Conservation (phyloP, 208 protist species). For the Crithidia bombi region DNA sequence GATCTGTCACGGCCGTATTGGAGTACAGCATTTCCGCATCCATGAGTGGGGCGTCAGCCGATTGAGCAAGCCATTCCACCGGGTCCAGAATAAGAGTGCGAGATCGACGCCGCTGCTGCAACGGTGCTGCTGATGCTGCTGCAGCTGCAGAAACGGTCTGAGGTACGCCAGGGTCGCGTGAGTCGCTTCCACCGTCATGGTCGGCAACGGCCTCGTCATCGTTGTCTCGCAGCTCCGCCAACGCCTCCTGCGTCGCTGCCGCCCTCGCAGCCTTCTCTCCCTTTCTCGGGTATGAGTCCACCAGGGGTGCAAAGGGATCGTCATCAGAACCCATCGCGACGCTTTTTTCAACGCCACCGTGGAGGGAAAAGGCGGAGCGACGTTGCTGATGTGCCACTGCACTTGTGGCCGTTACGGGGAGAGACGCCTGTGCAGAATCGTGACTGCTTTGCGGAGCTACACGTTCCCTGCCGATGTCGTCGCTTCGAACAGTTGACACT, state of each 20-base stretch:
- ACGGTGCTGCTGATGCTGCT: neutral
- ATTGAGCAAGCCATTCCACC: constrained; percentile 55
- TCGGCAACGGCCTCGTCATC: neutral
- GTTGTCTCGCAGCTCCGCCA: neutral
- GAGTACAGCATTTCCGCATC: constrained; percentile 26
- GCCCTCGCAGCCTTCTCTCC: too few relatives aligned
- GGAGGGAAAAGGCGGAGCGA: too few relatives aligned
- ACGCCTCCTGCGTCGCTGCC: neutral
- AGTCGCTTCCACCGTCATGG: neutral
- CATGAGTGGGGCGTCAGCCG: constrained; percentile 51
- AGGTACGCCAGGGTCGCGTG: neutral
- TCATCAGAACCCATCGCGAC: too few relatives aligned
- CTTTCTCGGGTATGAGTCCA: too few relatives aligned
- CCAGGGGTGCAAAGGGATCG: too few relatives aligned
- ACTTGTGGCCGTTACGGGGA: too few relatives aligned
- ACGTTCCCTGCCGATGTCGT: too few relatives aligned
- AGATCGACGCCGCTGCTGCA: neutral
- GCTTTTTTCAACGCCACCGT: too few relatives aligned
- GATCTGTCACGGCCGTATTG: constrained; percentile 10
- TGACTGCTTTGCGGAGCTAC: too few relatives aligned
- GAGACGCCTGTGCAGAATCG: too few relatives aligned
- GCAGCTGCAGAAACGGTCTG: neutral
- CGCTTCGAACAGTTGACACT: too few relatives aligned
- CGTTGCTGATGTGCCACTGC: too few relatives aligned
- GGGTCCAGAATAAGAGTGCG: constrained; percentile 47